Evolutionary conservation across 116 monocot species (phyloP).

Genomic region (Posidonia oceanica): DNA sequence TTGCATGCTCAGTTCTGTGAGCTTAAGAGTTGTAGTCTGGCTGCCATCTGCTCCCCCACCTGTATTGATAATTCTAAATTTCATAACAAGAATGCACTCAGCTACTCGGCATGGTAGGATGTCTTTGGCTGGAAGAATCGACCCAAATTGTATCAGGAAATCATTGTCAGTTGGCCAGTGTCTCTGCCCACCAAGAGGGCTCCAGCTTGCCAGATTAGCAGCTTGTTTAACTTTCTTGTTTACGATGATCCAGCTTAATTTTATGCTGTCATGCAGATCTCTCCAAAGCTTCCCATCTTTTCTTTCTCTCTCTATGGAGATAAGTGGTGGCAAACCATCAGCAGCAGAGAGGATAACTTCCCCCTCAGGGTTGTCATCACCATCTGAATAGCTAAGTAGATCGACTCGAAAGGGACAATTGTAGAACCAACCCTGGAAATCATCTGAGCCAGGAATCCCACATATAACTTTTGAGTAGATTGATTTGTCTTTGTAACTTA

Average conservation of each 20-base stretch:
- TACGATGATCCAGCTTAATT: constrained; percentile 40
- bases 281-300: constrained; percentile 42
- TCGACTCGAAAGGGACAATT: constrained; percentile 38
- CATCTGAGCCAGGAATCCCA: constrained; percentile 35
- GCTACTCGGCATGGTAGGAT: constrained; percentile 35
- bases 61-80: constrained; percentile 13
- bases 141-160: constrained; percentile 32
- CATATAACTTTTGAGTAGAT: constrained; percentile 35
- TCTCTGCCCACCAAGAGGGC: constrained; percentile 36
- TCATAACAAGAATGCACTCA: constrained; percentile 38
- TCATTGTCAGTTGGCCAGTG: constrained; percentile 42
- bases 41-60: constrained; percentile 12
- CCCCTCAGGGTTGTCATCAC: constrained; percentile 6
- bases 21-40: constrained; percentile 15
- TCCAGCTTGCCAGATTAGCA: constrained; percentile 40
- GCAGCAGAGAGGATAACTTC: constrained; percentile 14
- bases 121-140: constrained; percentile 36
- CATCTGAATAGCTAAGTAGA: constrained; percentile 18
- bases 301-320: constrained; percentile 34
- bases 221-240: constrained; percentile 33
- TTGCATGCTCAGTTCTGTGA: constrained; percentile 44
- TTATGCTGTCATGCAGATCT: constrained; percentile 26
- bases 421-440: constrained; percentile 35
- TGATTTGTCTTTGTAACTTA: constrained; percentile 28
- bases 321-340: constrained; percentile 26